Evolutionary conservation across 2,329 filamentous ascomycete species (phyloP).

Genomic region (Endoconidiophora polonica): DNA sequence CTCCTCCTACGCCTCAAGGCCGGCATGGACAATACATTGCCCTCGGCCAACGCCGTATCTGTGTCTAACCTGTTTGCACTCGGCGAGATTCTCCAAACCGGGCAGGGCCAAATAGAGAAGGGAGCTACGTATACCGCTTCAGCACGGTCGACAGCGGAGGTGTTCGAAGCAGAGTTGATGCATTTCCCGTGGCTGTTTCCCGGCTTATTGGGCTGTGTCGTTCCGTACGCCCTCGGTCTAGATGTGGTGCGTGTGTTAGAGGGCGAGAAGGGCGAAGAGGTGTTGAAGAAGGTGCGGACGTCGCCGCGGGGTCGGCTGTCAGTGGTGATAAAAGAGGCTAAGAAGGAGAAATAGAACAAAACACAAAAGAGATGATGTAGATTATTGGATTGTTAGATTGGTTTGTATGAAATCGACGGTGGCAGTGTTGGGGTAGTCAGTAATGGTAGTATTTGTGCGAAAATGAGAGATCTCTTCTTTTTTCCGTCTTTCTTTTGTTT

Average conservation of each 20-base stretch:
- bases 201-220: conserved; percentile 59
- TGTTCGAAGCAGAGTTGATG: conserved; percentile 80
- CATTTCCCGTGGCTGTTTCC: conserved; percentile 90
- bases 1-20: conserved; percentile 80
- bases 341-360: background rate
- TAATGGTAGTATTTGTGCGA: too few relatives aligned
- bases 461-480: too few relatives aligned
- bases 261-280: background rate
- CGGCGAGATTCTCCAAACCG: conserved; percentile 41
- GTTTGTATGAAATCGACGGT: too few relatives aligned
- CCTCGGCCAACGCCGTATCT: conserved; percentile 78
- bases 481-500: too few relatives aligned
- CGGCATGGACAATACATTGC: conserved; percentile 83
- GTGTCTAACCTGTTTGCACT: conserved; percentile 77
- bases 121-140: conserved; percentile 34
- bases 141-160: conserved; percentile 59
- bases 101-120: background rate
- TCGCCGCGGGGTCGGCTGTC: conserved; percentile 3
- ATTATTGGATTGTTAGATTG: too few relatives aligned
- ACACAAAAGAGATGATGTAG: background rate
- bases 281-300: conserved; percentile 1
- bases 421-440: too few relatives aligned
- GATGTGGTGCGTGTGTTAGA: conserved; percentile 19
- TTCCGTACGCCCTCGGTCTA: conserved; percentile 56
- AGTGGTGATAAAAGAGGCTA: conserved; percentile 1